A percentile compares a stretch with the other conserved stretches of the same genome.
Evolutionary conservation across 2,329 filamentous ascomycete genomes (phyloP).

Genomic region (Diplodia scrobiculata): DNA sequence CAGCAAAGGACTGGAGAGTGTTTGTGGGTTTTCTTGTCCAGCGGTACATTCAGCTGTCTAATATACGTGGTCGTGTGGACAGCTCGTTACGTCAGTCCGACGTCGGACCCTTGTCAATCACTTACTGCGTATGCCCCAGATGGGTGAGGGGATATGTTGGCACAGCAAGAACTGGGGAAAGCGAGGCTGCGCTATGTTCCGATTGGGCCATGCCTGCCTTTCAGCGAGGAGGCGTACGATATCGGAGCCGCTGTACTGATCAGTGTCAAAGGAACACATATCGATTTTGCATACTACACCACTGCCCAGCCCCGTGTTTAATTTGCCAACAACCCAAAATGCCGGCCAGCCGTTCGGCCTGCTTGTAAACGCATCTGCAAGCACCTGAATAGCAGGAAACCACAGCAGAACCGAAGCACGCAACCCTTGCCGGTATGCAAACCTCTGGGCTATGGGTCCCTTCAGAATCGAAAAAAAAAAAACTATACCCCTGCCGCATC

Average conservation of each 20-base stretch:
- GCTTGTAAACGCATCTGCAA: not conserved
- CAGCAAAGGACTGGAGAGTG: not conserved
- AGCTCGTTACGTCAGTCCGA: conserved; percentile 5
- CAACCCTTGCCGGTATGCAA: not conserved
- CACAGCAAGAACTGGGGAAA: conserved; percentile 7
- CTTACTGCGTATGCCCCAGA: not conserved
- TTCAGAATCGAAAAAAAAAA: not conserved
- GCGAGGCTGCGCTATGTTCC: not conserved
- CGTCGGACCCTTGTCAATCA: not conserved
- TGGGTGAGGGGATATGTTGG: not conserved
- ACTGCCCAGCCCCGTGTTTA: not conserved
- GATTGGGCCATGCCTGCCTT: not conserved
- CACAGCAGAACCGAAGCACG: not conserved
- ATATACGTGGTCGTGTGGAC: not conserved
- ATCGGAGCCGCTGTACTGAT: not conserved
- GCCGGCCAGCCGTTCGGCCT: not conserved
- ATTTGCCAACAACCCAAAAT: not conserved
- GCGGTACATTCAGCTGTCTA: not conserved
- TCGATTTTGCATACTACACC: not conserved
- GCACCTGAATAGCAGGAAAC: not conserved
- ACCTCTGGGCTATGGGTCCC: not conserved
- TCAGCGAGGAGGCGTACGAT: not conserved
- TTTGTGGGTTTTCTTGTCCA: not conserved
- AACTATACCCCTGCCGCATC: not conserved
- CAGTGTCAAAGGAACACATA: not conserved